Evolutionary conservation across 192 early-diverging fungal genomes (phyloP).

Genomic region (Dissophora globulifera): DNA sequence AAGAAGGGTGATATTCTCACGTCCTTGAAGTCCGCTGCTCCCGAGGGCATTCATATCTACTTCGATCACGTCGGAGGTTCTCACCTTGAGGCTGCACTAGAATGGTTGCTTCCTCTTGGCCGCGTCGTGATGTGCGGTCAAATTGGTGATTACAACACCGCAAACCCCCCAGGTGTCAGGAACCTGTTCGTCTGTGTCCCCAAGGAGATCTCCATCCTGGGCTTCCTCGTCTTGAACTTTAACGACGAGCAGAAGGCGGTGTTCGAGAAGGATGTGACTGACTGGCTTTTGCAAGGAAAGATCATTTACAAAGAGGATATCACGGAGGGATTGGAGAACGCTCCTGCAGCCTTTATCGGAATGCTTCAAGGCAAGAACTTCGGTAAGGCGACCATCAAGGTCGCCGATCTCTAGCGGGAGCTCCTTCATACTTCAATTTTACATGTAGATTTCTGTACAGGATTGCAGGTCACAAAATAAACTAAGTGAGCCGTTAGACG

Average conservation of each 20-base stretch:
- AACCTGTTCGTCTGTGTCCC: conserved; percentile 11
- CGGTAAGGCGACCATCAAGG: conserved; percentile 24
- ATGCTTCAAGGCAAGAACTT: conserved; percentile 18
- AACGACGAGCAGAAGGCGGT: neutral
- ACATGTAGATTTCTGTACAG: too few relatives aligned
- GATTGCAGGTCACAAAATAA: too few relatives aligned
- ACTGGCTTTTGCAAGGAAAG: conserved; percentile 20
- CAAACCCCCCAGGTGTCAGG: neutral
- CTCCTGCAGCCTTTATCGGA: conserved; percentile 10
- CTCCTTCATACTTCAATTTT: too few relatives aligned
- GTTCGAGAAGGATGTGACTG: conserved; percentile 16
- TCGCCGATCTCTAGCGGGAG: conserved; percentile 10
- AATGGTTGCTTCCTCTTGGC: conserved; percentile 15
- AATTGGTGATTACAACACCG: neutral
- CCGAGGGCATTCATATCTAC: conserved; percentile 78
- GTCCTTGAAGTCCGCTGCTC: neutral
- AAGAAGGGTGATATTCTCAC: conserved; percentile 56
- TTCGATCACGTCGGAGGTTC: conserved; percentile 81
- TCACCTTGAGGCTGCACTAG: conserved; percentile 14
- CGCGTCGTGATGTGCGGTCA: conserved; percentile 16
- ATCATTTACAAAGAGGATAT: conserved; percentile 15
- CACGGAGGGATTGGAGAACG: conserved; percentile 6
- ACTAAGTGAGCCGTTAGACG: too few relatives aligned
- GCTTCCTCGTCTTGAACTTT: conserved; percentile 16
- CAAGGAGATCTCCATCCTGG: conserved; percentile 12